These are phyloP conservation scores for Xylaria grammica DNA, from an alignment of 495 filamentous ascomycete species.

Conservation along the genomic window DNA sequence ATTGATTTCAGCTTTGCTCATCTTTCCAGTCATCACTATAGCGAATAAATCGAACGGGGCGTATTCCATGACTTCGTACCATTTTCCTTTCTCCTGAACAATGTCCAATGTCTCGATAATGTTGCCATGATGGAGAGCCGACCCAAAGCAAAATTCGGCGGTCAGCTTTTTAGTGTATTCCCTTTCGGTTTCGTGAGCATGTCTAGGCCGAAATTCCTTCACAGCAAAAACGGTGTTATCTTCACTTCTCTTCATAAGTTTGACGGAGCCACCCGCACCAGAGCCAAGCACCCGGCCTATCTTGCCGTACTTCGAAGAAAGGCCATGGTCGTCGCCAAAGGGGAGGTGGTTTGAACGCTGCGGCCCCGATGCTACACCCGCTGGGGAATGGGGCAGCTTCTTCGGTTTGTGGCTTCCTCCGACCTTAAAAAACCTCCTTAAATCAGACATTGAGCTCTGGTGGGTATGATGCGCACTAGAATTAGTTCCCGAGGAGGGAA, in stretches of 20 bases:
- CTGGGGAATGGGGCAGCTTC: constrained; percentile 63
- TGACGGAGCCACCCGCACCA: constrained; percentile 92
- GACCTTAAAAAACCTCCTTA: constrained; percentile 90
- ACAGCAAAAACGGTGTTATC: constrained; percentile 95
- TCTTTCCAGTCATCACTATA: constrained; percentile 99
- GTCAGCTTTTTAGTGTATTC: constrained; percentile 99
- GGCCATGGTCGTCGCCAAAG: constrained; percentile 92
- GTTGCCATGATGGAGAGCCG: constrained; percentile 95
- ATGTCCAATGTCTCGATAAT: constrained; percentile 98
- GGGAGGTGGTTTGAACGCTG: constrained; percentile 71
- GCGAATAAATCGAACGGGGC: constrained; percentile 98
- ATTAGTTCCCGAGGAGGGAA: constrained; percentile 43
- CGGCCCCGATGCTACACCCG: constrained; percentile 56
- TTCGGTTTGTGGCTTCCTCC: constrained; percentile 69
- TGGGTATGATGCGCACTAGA: constrained; percentile 61
- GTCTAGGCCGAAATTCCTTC: constrained; percentile 92
- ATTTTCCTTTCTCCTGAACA: constrained; percentile 89
- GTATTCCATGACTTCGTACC: constrained; percentile 99
- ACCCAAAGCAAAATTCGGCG: constrained; percentile 98
- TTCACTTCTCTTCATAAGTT: constrained; percentile 88
- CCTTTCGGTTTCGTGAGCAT: constrained; percentile 89
- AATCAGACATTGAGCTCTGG: constrained; percentile 89
- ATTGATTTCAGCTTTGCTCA: constrained; percentile 87
- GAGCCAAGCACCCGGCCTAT: constrained; percentile 92
- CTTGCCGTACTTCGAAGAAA: constrained; percentile 92